Percentiles rank a stretch among this genome's conserved stretches.
Conservation (phyloP, 768 basidiomycete genomes). For the Tephrocybe rancida region DNA sequence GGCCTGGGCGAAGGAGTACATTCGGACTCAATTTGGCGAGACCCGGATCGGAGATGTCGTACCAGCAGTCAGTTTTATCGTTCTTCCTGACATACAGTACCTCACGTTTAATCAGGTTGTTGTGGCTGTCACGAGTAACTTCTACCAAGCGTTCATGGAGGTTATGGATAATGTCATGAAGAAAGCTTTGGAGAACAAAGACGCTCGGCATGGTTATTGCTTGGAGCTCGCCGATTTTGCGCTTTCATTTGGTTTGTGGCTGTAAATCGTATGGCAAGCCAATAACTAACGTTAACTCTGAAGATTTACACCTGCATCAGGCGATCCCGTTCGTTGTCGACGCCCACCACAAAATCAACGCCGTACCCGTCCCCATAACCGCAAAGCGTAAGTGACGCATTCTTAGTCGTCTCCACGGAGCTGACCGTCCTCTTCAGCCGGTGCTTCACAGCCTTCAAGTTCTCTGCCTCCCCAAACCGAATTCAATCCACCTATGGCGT, state of each 20-base stretch:
- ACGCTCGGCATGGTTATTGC: constrained; percentile 5
- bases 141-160: constrained; percentile 18
- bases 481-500: too few relatives aligned
- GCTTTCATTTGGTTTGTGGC: constrained; percentile 15
- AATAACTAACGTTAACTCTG: not conserved
- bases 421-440: too few relatives aligned
- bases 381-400: too few relatives aligned
- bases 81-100: not conserved
- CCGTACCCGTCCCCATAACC: too few relatives aligned
- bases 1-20: constrained; percentile 17
- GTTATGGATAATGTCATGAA: constrained; percentile 16
- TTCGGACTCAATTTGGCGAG: constrained; percentile 12
- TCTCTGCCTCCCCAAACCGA: too few relatives aligned
- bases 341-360: too few relatives aligned
- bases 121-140: constrained; percentile 16
- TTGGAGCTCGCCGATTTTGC: constrained; percentile 19
- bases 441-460: too few relatives aligned
- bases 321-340: too few relatives aligned
- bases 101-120: constrained; percentile 8
- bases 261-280: not conserved
- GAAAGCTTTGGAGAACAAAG: constrained; percentile 16
- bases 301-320: constrained; percentile 13
- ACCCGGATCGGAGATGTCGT: constrained; percentile 8
- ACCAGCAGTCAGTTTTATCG: constrained; percentile 5
- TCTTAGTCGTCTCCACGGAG: too few relatives aligned